phyloP scores from a whole-genome alignment of 2,329 filamentous ascomycete species.

The Botrytis porri region DNA sequence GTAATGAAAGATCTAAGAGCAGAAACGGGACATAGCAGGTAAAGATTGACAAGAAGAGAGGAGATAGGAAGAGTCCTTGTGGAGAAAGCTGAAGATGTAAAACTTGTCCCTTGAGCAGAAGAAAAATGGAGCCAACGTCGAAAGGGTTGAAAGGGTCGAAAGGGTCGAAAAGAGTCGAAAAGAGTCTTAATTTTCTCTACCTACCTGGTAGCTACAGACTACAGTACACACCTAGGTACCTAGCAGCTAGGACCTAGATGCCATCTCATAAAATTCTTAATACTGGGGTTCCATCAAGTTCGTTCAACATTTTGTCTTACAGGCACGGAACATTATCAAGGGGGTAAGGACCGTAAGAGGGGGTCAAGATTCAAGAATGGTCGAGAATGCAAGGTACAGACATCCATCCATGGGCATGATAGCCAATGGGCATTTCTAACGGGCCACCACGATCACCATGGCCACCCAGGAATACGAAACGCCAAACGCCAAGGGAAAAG shows the following conservation, averaged over 20 bases:
- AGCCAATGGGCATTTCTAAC: neutral
- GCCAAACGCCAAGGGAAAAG: neutral
- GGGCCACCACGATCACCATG: neutral
- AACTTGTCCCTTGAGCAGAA: neutral
- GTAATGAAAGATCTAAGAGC: neutral
- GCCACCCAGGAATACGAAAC: neutral
- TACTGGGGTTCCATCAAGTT: slow-evolving; percentile 2
- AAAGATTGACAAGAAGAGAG: slow-evolving; percentile 14
- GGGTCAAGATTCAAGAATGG: slow-evolving; percentile 1
- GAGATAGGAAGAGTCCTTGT: neutral
- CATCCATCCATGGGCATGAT: neutral
- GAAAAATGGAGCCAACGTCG: neutral
- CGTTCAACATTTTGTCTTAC: neutral
- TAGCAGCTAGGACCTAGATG: neutral
- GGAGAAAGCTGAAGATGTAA: slow-evolving; percentile 4
- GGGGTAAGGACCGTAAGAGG: neutral
- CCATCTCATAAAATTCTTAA: neutral
- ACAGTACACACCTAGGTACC: neutral
- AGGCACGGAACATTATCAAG: neutral
- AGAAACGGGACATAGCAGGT: neutral
- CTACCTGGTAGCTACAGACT: too few species aligned
- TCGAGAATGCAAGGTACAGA: slow-evolving; percentile 17
- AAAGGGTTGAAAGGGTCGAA: neutral
- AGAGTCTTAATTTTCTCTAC: neutral
- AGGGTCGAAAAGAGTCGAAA: neutral